Evolutionary conservation across 1,284 basidiomycete genomes (phyloP).

Genomic region (Irpex lacteus): DNA sequence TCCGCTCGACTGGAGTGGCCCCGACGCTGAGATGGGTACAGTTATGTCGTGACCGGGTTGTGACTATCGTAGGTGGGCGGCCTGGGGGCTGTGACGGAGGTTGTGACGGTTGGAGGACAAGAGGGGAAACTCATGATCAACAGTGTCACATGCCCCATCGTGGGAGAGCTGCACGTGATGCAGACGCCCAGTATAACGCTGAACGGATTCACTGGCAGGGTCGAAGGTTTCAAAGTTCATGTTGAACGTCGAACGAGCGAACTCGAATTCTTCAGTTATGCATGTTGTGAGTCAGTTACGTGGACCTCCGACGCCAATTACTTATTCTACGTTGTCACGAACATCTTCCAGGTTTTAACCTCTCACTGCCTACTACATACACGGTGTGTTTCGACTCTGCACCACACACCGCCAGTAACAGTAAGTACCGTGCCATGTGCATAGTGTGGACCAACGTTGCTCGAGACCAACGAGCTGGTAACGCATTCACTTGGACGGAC

Average conservation of each 20-base stretch:
- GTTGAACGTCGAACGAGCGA: too few species aligned
- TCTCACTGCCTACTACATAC: too few species aligned
- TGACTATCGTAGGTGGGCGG: constrained; percentile 8
- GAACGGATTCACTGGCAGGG: too few species aligned
- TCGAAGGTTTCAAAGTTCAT: too few species aligned
- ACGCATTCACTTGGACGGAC: neutral
- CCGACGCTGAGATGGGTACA: neutral
- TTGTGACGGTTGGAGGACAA: constrained; percentile 12
- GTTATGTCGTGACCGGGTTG: constrained; percentile 9
- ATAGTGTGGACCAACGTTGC: neutral
- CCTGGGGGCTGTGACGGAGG: constrained; percentile 8
- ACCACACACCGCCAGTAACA: neutral
- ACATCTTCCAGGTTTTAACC: too few species aligned
- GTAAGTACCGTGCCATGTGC: neutral
- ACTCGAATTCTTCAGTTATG: too few species aligned
- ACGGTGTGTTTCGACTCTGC: neutral
- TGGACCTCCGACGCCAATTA: too few species aligned
- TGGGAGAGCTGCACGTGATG: neutral
- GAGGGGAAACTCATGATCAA: constrained; percentile 7
- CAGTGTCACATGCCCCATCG: constrained; percentile 8
- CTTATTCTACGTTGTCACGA: too few species aligned
- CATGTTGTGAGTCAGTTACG: too few species aligned
- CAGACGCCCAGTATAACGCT: too few species aligned
- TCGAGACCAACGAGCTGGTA: neutral
- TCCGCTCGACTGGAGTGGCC: neutral